Conservation (phyloP, 2,329 filamentous ascomycete genomes). For the Fusarium mexicanum region DNA sequence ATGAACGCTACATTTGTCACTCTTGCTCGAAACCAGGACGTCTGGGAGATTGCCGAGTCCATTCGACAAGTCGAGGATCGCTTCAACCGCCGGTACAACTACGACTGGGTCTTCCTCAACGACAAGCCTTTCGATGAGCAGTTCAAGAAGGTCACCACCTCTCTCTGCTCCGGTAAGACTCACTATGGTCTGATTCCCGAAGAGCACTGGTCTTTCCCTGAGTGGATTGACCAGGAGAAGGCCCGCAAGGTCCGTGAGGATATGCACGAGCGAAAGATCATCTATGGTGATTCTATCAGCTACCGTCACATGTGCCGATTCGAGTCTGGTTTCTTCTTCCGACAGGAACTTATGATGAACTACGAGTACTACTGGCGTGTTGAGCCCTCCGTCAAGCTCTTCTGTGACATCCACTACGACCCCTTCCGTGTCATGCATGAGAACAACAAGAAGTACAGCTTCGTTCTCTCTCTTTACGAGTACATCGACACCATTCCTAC, state of each 20-base stretch:
- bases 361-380: constrained; percentile 99
- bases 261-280: constrained; percentile 94
- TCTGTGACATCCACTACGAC: constrained; percentile 94
- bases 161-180: constrained; percentile 91
- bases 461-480: constrained; percentile 94
- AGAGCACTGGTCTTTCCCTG: constrained; percentile 97
- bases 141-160: constrained; percentile 91
- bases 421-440: constrained; percentile 97
- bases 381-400: constrained; percentile 95
- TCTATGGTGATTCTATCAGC: constrained; percentile 96
- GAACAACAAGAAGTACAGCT: constrained; percentile 97
- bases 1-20: constrained; percentile 99
- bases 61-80: constrained; percentile 97
- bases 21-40: constrained; percentile 88
- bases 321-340: constrained; percentile 99
- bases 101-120: constrained; percentile 99
- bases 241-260: constrained; percentile 90
- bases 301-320: constrained; percentile 99
- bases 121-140: constrained; percentile 92
- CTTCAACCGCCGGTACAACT: constrained; percentile 96
- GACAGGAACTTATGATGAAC: constrained; percentile 89
- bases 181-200: constrained; percentile 88
- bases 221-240: constrained; percentile 95
- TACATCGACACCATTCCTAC: constrained; percentile 97
- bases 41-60: constrained; percentile 96